Conservation (phyloP, 805 yeast species). For the Myxozyma sirexii region DNA sequence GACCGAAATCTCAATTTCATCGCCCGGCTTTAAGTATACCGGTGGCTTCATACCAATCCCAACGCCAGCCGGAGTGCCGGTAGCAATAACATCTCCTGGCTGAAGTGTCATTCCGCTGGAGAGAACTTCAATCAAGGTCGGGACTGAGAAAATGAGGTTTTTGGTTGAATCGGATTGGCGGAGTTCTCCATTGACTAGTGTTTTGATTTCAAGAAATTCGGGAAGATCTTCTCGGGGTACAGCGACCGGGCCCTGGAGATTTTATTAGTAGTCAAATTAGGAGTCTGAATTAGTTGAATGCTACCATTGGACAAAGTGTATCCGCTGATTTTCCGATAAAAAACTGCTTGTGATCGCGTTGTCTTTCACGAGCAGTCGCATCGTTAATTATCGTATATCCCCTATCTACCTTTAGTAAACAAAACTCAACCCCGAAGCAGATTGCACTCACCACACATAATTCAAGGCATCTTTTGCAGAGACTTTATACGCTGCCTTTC, state of each 20-base stretch:
- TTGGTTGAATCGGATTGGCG: conserved; percentile 51
- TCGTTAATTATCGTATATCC: conserved; percentile 60
- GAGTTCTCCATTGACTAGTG: conserved; percentile 52
- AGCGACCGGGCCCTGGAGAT: conserved; percentile 22
- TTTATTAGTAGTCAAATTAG: background rate
- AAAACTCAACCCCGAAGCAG: background rate
- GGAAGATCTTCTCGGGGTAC: conserved; percentile 36
- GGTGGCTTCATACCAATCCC: conserved; percentile 52
- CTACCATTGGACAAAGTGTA: conserved; percentile 25
- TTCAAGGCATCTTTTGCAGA: conserved; percentile 48
- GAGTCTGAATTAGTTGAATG: background rate
- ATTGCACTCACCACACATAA: conserved; percentile 43
- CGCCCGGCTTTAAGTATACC: conserved; percentile 50
- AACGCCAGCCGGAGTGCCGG: conserved; percentile 61
- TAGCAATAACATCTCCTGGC: conserved; percentile 57
- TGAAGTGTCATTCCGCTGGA: conserved; percentile 54
- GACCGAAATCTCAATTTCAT: conserved; percentile 45
- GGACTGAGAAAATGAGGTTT: conserved; percentile 53
- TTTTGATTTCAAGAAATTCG: conserved; percentile 44
- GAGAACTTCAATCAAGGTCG: conserved; percentile 49
- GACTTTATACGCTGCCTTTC: conserved; percentile 51
- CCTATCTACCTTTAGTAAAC: background rate
- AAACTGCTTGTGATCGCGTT: conserved; percentile 27
- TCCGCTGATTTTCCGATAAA: conserved; percentile 27
- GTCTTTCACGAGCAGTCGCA: conserved; percentile 52